Base-by-base conservation (phyloP, 2,329 filamentous ascomycete species). In the Xylariaceae sp. region DNA sequence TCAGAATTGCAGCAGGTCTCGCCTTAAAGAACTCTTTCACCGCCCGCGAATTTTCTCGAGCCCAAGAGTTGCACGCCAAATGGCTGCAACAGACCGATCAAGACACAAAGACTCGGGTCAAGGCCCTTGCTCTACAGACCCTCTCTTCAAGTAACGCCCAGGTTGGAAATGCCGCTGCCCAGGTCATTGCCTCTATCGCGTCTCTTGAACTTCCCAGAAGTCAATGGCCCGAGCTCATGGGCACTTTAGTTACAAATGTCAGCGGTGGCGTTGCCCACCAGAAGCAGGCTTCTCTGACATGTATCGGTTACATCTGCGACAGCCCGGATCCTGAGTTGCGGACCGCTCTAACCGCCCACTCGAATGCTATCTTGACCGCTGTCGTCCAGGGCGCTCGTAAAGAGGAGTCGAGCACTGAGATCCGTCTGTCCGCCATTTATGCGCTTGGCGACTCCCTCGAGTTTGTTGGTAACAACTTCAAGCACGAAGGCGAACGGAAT, bases 251-350 rank as follows among this genome's bases (percentile, higher is more conserved):
- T 66, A 89, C 93, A 75, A 96, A 94, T 75, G 92, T 99, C 67
- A 93, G 90, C 74, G 85, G 87, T 66, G 94, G 93, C 66, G 84
- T 82, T 70, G 88, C 92, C 72, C 86, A 92, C 77, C 86, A 96
- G 74, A 99, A 97, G 82, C 92, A 97, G 79, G 83, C 92, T 48
- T 97, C 93, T 50, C 80, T 99, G 71, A 93, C 91, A 59, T 88
- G 93, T n/a, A 97, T 99, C 75, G 94, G 94, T 68, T 99, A 94
- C 78, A 93, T 99, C 70, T 99, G 94, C 82, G 94, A 99, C 76
- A 93, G 89, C 69, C 91, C 96, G 72, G 94, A 99, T 72, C 73
- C 84, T 53, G 92, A 97, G 62, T 84, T 99, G 55, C 85, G 94
- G 66, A 84, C 89, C 63, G 87, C 88, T 74, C 78, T 97, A 70